Evolutionary conservation across 805 yeast genomes (phyloP).

Genomic region (Hanseniaspora pseudoguilliermondii): DNA sequence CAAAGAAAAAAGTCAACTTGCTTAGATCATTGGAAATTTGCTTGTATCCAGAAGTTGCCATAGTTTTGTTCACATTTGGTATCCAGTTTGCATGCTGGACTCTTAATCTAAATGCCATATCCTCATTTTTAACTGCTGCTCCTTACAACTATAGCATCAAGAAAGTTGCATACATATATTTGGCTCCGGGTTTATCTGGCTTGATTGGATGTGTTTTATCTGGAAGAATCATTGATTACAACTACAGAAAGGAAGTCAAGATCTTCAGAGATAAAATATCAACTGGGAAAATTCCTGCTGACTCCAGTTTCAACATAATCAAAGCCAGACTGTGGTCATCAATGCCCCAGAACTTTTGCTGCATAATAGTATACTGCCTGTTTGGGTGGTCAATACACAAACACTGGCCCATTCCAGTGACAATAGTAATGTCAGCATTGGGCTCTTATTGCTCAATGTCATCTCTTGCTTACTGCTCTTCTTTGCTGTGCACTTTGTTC

Average conservation of each 20-base stretch:
- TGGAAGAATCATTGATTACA: slow-evolving; percentile 46
- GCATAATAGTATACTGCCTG: slow-evolving; percentile 33
- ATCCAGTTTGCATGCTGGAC: slow-evolving; percentile 61
- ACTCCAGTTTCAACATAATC: slow-evolving; percentile 41
- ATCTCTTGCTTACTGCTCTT: slow-evolving; percentile 44
- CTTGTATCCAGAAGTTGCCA: slow-evolving; percentile 34
- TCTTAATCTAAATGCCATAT: slow-evolving; percentile 50
- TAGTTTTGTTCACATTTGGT: slow-evolving; percentile 44
- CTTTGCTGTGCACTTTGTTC: slow-evolving; percentile 62
- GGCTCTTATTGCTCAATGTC: slow-evolving; percentile 41
- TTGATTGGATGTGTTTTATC: slow-evolving; percentile 45
- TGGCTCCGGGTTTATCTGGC: slow-evolving; percentile 63
- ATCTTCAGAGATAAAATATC: slow-evolving; percentile 27
- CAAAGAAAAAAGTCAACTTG: slow-evolving; percentile 15
- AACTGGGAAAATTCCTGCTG: slow-evolving; percentile 17
- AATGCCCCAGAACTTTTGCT: slow-evolving; percentile 33
- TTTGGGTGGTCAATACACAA: slow-evolving; percentile 66
- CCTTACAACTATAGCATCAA: slow-evolving; percentile 41
- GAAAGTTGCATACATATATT: slow-evolving; percentile 56
- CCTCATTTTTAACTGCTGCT: slow-evolving; percentile 36
- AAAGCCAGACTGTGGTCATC: slow-evolving; percentile 37
- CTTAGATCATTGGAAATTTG: slow-evolving; percentile 17
- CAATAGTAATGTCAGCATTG: slow-evolving; percentile 38
- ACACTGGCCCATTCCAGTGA: slow-evolving; percentile 40
- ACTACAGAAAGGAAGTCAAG: slow-evolving; percentile 22